Evolutionary conservation across 441 rosid species (phyloP).

Genomic region (Populus hybrid): DNA sequence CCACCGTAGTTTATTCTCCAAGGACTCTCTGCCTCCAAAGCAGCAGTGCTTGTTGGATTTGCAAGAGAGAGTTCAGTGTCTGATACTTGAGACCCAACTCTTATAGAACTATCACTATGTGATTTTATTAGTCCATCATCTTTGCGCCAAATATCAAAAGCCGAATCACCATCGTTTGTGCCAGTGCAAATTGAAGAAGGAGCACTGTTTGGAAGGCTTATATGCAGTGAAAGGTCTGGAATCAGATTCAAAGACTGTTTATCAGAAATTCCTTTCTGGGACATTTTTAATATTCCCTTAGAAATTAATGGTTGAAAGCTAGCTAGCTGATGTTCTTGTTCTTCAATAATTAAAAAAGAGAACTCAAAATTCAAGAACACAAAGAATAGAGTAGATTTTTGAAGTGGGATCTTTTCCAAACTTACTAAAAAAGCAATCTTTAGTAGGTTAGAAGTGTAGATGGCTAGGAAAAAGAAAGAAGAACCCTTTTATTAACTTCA

Average conservation of each 20-base stretch:
- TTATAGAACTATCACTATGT: conserved; percentile 24
- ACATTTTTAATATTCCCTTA: conserved; percentile 13
- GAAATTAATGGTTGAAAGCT: background rate
- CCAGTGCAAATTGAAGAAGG: conserved; percentile 37
- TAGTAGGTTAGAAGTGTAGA: conserved; percentile 2
- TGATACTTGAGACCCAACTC: conserved; percentile 27
- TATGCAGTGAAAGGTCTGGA: conserved; percentile 83
- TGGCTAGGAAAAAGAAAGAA: background rate
- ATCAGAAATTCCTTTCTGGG: conserved; percentile 17
- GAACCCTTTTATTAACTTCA: background rate
- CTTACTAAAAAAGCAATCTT: conserved; percentile 3
- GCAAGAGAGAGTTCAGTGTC: conserved; percentile 55
- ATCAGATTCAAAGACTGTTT: conserved; percentile 24
- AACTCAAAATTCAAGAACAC: conserved; percentile 40
- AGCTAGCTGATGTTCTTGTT: background rate
- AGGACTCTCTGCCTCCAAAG: conserved; percentile 20
- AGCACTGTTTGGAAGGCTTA: conserved; percentile 56
- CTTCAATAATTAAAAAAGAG: conserved; percentile 48
- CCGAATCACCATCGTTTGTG: conserved; percentile 14
- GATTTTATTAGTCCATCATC: conserved; percentile 29
- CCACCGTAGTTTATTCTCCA: conserved; percentile 14
- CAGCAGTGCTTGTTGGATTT: conserved; percentile 29
- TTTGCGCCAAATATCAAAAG: conserved; percentile 17
- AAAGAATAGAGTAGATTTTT: background rate
- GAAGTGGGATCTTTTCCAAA: background rate